Base-by-base conservation (phyloP, 192 early-diverging fungal species). In the Gaertneriomyces semiglobifer region DNA sequence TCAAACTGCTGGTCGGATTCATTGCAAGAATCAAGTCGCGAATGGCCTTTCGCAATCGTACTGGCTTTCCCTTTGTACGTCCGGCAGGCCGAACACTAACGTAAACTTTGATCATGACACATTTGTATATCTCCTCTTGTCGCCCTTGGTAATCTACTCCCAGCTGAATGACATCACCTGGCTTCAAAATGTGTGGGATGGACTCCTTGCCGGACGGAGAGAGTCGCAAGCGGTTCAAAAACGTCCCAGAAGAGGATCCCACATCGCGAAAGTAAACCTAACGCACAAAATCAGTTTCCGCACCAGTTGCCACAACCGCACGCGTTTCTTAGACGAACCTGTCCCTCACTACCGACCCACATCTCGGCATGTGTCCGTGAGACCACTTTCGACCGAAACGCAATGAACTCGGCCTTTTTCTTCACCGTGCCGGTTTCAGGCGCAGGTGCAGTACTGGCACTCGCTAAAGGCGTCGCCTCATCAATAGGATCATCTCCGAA, bases 121-220 rank as follows among this genome's bases (percentile, higher is more conserved):
- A 93, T 77, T 91, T 89, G 69, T 74, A 79, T 51, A 79, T 76
- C 40, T 79, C 77, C 78, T 94, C 88, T 16, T 83, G 86, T 40
- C 92, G 84, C 48, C 93, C 94, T 79, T 95, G 93, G 73, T 97
- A 97, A 67, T 98, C 96, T 12, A 96, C 90, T 39, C 96, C 96
- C 33, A 98, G 81, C 81, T 98, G 95, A 56, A 98, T 79, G 20
- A 98, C 82, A 74, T 98, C 96, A 7, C 93, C 93, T 77, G 93
- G 87, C 58, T 90, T 88, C 64, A 98, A 72, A 44, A 74, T 78
- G 54, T 87, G 88, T 1, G 93, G 85, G 33, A 83, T 72, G 48
- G 88, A 90, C 71, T 91, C 90, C 46, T 88, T 83, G 12, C 85
- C 85, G 16, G 90, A 86, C 14, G 93, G 86, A n/a, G 83, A 86